Percentiles rank a stretch among this genome's conserved stretches.
These are phyloP conservation scores for Pyrenochaeta sp. DNA, from an alignment of 2,329 filamentous ascomycete genomes.

Conservation along the genomic window DNA sequence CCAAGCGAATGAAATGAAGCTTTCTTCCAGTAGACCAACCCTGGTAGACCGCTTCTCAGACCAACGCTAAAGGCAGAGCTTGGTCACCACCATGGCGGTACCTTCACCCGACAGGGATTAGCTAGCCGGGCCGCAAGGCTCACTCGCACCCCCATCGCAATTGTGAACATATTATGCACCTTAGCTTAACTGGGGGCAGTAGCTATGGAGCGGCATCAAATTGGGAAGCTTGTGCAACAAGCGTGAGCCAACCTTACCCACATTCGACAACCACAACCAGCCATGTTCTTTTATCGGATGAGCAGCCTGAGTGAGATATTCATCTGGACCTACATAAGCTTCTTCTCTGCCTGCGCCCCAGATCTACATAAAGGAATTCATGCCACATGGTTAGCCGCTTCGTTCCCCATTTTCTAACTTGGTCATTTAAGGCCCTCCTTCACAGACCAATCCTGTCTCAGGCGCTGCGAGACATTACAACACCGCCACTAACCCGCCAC, in stretches of 20 bases:
- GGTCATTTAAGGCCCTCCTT: slow-evolving; percentile 35
- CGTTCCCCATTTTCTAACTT: slow-evolving; percentile 34
- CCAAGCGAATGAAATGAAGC: slow-evolving; percentile 21
- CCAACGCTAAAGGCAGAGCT: slow-evolving; percentile 37
- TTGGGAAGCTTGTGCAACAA: slow-evolving; percentile 35
- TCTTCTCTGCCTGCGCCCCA: slow-evolving; percentile 37
- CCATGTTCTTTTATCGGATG: slow-evolving; percentile 25
- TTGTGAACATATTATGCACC: slow-evolving; percentile 48
- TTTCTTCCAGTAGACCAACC: slow-evolving; percentile 32
- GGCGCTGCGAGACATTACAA: slow-evolving; percentile 44
- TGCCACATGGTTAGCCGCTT: slow-evolving; percentile 20
- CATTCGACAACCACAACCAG: slow-evolving; percentile 26
- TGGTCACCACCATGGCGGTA: slow-evolving; percentile 42
- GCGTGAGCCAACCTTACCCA: slow-evolving; percentile 33
- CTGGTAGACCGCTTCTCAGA: slow-evolving; percentile 33
- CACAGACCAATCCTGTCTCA: slow-evolving; percentile 40
- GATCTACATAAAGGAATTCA: slow-evolving; percentile 28
- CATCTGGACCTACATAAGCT: slow-evolving; percentile 34
- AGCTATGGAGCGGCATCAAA: slow-evolving; percentile 32
- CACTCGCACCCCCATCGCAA: slow-evolving; percentile 44
- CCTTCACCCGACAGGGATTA: slow-evolving; percentile 35
- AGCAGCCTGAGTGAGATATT: slow-evolving; percentile 30
- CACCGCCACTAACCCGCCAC: slow-evolving; percentile 50
- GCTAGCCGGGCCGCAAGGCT: slow-evolving; percentile 42
- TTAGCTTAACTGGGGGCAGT: slow-evolving; percentile 34